Conservation (phyloP, 176 grass and related monocot genomes). For the Neostapfia colusana region DNA sequence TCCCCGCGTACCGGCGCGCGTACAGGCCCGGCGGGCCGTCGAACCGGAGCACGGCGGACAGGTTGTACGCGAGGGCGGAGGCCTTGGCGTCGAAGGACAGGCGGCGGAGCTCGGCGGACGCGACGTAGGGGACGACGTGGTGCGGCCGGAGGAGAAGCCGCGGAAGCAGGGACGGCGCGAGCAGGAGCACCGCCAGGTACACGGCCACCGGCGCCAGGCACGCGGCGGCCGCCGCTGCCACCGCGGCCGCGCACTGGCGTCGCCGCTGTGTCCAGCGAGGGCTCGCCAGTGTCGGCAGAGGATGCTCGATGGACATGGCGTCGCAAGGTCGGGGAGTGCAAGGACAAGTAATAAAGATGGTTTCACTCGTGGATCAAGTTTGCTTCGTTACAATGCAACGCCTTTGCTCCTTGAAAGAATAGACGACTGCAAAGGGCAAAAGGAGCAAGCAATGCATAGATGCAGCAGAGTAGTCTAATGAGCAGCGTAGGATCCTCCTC, state of each 20-base stretch:
- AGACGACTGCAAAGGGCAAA: constrained; percentile 36
- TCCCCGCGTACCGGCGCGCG: constrained; percentile 29
- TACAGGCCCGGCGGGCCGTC: background rate
- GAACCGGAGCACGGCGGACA: constrained; percentile 34
- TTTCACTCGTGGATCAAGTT: background rate
- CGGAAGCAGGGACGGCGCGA: constrained; percentile 29
- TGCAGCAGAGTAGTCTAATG: background rate
- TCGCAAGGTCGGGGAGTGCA: background rate
- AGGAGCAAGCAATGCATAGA: constrained; percentile 13
- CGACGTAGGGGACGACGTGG: constrained; percentile 25
- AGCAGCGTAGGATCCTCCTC: background rate
- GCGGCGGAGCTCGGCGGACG: constrained; percentile 27
- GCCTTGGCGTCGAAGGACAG: constrained; percentile 6
- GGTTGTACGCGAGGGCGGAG: constrained; percentile 28
- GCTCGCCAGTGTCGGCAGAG: background rate
- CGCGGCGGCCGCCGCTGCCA: background rate
- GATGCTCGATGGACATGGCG: constrained; percentile 19
- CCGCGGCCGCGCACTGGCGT: constrained; percentile 9
- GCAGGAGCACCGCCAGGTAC: constrained; percentile 39
- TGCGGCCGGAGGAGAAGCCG: constrained; percentile 37
- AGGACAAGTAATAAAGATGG: background rate
- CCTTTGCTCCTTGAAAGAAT: constrained; percentile 39
- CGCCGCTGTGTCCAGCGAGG: background rate
- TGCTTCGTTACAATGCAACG: constrained; percentile 17
- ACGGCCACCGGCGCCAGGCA: constrained; percentile 27